These are phyloP conservation scores for Dujonia santamariae DNA, from an alignment of 1,139 yeast species.

Conservation along the genomic window DNA sequence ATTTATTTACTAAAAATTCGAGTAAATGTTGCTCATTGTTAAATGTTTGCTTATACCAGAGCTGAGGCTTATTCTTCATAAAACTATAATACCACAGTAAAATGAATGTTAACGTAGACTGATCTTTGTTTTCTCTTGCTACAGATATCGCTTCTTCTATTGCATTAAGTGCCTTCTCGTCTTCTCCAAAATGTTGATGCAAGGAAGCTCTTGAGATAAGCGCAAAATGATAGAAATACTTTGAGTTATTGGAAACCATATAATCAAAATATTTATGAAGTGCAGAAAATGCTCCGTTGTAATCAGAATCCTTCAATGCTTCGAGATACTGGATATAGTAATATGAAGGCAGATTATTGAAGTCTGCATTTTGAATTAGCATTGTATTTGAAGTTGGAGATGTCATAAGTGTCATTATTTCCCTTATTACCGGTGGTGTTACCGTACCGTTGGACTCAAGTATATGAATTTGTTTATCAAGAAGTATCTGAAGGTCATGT, in stretches of 20 bases:
- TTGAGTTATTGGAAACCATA: conserved; percentile 68
- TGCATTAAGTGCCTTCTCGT: conserved; percentile 71
- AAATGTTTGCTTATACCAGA: conserved; percentile 42
- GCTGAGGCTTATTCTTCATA: conserved; percentile 62
- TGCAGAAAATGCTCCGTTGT: conserved; percentile 69
- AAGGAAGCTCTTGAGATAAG: conserved; percentile 73
- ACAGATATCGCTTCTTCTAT: conserved; percentile 86
- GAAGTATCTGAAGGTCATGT: conserved; percentile 48
- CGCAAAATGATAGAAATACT: conserved; percentile 77
- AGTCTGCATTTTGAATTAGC: conserved; percentile 44
- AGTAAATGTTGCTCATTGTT: conserved; percentile 57
- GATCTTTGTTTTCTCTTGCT: conserved; percentile 83
- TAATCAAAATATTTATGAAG: conserved; percentile 85
- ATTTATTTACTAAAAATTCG: conserved; percentile 57
- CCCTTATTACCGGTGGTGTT: conserved; percentile 44
- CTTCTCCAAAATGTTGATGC: conserved; percentile 74
- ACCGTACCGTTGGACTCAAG: conserved; percentile 54
- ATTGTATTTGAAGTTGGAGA: conserved; percentile 37
- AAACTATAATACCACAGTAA: conserved; percentile 78
- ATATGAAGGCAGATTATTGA: conserved; percentile 54
- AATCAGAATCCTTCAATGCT: conserved; percentile 58
- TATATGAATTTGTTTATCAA: conserved; percentile 55
- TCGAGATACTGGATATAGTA: conserved; percentile 67
- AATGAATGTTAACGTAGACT: conserved; percentile 69
- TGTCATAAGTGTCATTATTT: conserved; percentile 46